phyloP scores from a whole-genome alignment of 2,329 filamentous ascomycete species.

The Alternaria angustiovoidea region DNA sequence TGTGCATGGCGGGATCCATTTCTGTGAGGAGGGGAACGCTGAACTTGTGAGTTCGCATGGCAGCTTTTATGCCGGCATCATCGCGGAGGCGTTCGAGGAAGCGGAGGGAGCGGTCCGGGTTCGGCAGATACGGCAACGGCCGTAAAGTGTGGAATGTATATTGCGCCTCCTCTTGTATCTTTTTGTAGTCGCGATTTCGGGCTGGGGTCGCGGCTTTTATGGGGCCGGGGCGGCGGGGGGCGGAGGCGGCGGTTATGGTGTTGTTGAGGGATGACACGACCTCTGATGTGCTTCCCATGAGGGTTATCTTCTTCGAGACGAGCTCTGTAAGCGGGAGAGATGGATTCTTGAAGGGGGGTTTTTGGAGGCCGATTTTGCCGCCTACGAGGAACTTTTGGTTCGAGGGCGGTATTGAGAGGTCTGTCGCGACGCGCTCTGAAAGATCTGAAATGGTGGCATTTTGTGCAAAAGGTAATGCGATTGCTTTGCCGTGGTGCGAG shows the following conservation, averaged over 20 bases:
- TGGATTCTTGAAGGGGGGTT: conserved; percentile 69
- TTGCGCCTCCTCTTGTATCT: conserved; percentile 64
- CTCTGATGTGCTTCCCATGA: conserved; percentile 70
- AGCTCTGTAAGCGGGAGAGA: conserved; percentile 60
- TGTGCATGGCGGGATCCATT: conserved; percentile 90
- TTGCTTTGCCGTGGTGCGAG: conserved; percentile 62
- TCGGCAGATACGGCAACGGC: conserved; percentile 79
- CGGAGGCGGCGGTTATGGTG: conserved; percentile 49
- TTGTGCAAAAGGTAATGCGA: conserved; percentile 58
- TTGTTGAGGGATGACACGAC: conserved; percentile 65
- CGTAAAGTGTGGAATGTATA: conserved; percentile 85
- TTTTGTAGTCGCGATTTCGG: conserved; percentile 56
- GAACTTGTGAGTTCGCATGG: conserved; percentile 87
- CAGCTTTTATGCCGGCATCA: conserved; percentile 83
- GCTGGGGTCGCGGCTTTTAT: conserved; percentile 53
- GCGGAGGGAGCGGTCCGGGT: conserved; percentile 72
- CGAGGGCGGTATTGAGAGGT: conserved; percentile 65
- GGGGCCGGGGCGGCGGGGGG: conserved; percentile 51
- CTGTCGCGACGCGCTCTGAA: conserved; percentile 63
- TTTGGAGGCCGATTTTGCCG: conserved; percentile 70
- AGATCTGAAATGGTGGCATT: conserved; percentile 66
- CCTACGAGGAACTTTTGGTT: conserved; percentile 75
- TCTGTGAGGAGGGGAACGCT: conserved; percentile 87
- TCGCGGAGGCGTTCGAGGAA: conserved; percentile 79
- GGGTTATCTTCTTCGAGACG: conserved; percentile 66